phyloP scores from a whole-genome alignment of 768 basidiomycete genomes.

The Podaxis mareebaensis region DNA sequence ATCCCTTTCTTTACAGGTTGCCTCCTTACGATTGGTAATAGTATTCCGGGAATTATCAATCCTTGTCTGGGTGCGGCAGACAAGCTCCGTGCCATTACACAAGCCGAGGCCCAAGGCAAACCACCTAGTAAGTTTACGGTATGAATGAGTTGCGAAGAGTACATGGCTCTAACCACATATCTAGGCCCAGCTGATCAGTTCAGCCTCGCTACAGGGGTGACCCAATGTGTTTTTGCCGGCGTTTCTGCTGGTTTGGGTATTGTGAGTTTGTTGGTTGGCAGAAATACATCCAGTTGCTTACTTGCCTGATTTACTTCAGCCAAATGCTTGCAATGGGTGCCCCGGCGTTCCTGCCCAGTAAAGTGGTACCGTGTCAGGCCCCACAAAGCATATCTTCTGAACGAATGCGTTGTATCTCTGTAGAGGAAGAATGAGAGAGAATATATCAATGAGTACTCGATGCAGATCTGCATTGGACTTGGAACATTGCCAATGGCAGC shows the following conservation, averaged over 20 bases:
- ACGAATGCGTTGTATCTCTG: not conserved
- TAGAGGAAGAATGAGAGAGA: not conserved
- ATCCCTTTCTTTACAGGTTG: not conserved
- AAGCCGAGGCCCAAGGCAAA: not conserved
- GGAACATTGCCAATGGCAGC: too few species aligned
- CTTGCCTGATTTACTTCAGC: not conserved
- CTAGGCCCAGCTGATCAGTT: not conserved
- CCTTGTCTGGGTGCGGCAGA: not conserved
- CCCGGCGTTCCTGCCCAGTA: not conserved
- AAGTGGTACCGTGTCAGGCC: not conserved
- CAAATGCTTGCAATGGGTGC: not conserved
- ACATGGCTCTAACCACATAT: not conserved
- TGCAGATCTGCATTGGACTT: too few species aligned
- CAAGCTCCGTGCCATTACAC: not conserved
- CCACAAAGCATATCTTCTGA: not conserved
- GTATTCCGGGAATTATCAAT: not conserved
- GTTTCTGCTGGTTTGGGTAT: not conserved
- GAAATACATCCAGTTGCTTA: too few species aligned
- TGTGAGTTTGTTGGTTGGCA: not conserved
- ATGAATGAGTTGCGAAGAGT: not conserved
- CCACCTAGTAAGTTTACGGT: not conserved
- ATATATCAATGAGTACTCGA: not conserved
- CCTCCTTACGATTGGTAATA: not conserved
- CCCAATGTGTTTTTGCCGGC: not conserved
- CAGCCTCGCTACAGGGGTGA: not conserved